A percentile compares a stretch with the other conserved stretches of the same genome.
Evolutionary conservation across 2,329 filamentous ascomycete species (phyloP).

Genomic region (Botrytis paeoniae): DNA sequence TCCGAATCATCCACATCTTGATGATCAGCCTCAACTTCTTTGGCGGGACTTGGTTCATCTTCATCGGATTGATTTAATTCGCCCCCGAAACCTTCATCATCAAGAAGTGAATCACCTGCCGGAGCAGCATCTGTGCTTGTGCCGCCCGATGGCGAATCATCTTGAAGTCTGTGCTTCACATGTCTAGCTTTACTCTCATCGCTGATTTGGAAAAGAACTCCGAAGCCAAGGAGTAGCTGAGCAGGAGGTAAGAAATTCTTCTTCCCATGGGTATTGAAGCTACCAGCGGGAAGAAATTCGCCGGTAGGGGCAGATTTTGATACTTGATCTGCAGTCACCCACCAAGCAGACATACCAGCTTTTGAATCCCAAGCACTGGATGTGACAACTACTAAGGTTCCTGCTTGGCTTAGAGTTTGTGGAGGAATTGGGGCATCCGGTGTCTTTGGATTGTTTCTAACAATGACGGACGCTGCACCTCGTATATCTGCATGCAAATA

Average conservation of each 20-base stretch:
- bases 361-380: constrained; percentile 96
- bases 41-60: constrained; percentile 25
- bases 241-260: constrained; percentile 91
- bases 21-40: constrained; percentile 24
- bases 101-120: background rate
- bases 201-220: constrained; percentile 82
- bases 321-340: constrained; percentile 87
- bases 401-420: constrained; percentile 86
- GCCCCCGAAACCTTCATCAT: constrained; percentile 20
- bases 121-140: background rate
- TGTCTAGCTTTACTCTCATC: constrained; percentile 82
- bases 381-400: constrained; percentile 76
- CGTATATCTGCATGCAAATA: constrained; percentile 89
- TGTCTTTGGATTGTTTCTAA: constrained; percentile 80
- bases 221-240: constrained; percentile 83
- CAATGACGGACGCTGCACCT: constrained; percentile 78
- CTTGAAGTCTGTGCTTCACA: constrained; percentile 66
- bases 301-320: constrained; percentile 79
- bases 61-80: constrained; percentile 29
- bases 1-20: constrained; percentile 29
- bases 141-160: constrained; percentile 27
- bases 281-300: constrained; percentile 74
- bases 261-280: constrained; percentile 77
- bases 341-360: constrained; percentile 92
- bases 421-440: constrained; percentile 86